A percentile compares a stretch with the other conserved stretches of the same genome.
phyloP scores from a whole-genome alignment of 78 protist species.

The Carpediemonas membranifera region DNA sequence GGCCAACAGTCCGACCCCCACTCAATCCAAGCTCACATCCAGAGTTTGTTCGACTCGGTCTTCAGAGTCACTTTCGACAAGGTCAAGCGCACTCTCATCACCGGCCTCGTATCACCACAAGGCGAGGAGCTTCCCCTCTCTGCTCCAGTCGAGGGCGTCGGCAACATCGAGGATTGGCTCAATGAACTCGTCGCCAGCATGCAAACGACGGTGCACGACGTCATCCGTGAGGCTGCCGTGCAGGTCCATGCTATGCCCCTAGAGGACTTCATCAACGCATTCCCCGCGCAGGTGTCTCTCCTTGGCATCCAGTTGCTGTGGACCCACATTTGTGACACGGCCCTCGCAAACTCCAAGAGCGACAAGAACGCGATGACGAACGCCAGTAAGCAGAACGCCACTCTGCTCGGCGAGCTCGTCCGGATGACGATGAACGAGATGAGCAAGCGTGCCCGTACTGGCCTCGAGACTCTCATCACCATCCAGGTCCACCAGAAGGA shows the following conservation, averaged over 20 bases:
- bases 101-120: not conserved
- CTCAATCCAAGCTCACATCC: constrained; percentile 52
- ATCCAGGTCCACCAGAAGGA: constrained; percentile 75
- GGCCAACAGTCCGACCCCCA: constrained; percentile 65
- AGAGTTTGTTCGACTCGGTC: constrained; percentile 50
- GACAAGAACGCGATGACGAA: not conserved
- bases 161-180: constrained; percentile 72
- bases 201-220: constrained; percentile 22
- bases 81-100: constrained; percentile 6
- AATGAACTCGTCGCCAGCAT: constrained; percentile 12
- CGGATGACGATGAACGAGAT: constrained; percentile 22
- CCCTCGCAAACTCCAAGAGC: constrained; percentile 25
- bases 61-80: constrained; percentile 32
- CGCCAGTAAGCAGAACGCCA: not conserved
- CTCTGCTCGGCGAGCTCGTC: constrained; percentile 32
- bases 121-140: constrained; percentile 42
- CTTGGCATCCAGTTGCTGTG: constrained; percentile 62
- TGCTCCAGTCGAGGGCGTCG: constrained; percentile 37
- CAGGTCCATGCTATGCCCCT: not conserved
- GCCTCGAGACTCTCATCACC: constrained; percentile 69
- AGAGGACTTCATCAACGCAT: constrained; percentile 24
- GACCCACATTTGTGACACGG: constrained; percentile 53
- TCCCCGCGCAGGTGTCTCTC: constrained; percentile 57
- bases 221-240: not conserved
- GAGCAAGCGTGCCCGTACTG: constrained; percentile 30